Base-by-base conservation (phyloP, 2,329 filamentous ascomycete genomes). In the Aspergillus puulaauensis region DNA sequence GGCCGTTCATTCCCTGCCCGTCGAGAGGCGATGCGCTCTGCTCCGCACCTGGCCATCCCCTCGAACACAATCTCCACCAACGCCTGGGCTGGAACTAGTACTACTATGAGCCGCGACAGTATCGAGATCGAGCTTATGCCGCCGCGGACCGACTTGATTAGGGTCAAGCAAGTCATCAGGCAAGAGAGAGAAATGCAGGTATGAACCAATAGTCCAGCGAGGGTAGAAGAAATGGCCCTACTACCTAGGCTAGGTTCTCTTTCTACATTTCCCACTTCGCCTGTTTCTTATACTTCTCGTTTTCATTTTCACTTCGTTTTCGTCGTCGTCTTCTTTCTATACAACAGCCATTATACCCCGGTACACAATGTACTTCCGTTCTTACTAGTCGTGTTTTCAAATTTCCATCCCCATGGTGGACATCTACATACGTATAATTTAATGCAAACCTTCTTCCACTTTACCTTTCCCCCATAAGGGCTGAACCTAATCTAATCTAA, bases 101-200 rank as follows among this genome's bases (percentile, higher is more conserved):
- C 56, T 33, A 68, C 63, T 19, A 60, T 60, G 44, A 68, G 61
- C n/a, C 64, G 65, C 9, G 55, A 56, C 1, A 72, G 68, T 39
- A 58, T 60, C 41, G 69, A 72, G 19, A 50, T 65, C 19, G 60
- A 58, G 0, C 37, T 33, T 12, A 53, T 53, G 2, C 54, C 61
- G n/a, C 27, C 35, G 5, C 56, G 37, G 27, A 60, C 59, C 12
- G 65, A 65, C 15, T 66, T 66, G 31, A 74, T 74, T 49, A 67
- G 65, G 35, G 64, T 74, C 6, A 71, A 69, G 57, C 71, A 70
- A 48, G 68, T 72, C 3, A 72, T 74, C 40, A 66, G 61, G 40
- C 72, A 74, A 60, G 65, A 72, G 56, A 71, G 66, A 19, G 68
- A 72, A 60, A 12, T 68, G 37, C 61, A 66, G 9, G 23, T 60